Conservation (phyloP, 192 early-diverging fungal species). For the Backusella circina region DNA sequence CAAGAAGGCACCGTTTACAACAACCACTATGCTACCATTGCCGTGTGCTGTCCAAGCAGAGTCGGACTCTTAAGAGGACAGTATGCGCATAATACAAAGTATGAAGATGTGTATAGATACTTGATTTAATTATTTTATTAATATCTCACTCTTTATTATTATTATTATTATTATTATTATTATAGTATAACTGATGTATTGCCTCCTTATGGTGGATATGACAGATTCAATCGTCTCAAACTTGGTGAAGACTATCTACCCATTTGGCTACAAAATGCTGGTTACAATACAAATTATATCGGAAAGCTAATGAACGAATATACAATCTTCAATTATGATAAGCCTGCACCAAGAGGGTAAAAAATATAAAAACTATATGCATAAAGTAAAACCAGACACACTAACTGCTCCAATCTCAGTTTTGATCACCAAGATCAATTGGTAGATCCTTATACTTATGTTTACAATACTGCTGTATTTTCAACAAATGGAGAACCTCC, state of each 20-base stretch:
- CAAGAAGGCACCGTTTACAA: constrained; percentile 55
- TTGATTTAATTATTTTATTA: too few relatives aligned
- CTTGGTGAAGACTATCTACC: constrained; percentile 47
- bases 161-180: too few relatives aligned
- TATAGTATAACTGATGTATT: constrained; percentile 31
- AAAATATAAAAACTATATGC: not conserved
- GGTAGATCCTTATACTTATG: constrained; percentile 56
- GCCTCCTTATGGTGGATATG: constrained; percentile 41
- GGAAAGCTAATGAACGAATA: constrained; percentile 66
- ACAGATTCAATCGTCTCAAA: constrained; percentile 31
- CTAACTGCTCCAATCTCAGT: not conserved
- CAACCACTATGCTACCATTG: constrained; percentile 60
- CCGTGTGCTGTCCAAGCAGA: constrained; percentile 63
- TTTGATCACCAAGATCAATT: constrained; percentile 31
- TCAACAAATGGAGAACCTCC: constrained; percentile 50
- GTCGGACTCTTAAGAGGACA: constrained; percentile 55
- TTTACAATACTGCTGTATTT: constrained; percentile 54
- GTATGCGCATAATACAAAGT: constrained; percentile 64
- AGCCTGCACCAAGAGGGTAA: constrained; percentile 28
- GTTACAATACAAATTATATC: constrained; percentile 63
- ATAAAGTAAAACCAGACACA: not conserved
- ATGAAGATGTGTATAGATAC: not conserved
- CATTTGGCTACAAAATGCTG: constrained; percentile 48
- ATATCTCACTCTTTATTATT: not conserved
- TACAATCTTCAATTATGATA: constrained; percentile 33